These are phyloP conservation scores for Luzula sylvatica DNA, from an alignment of 176 grass and related monocot species.

Conservation along the genomic window DNA sequence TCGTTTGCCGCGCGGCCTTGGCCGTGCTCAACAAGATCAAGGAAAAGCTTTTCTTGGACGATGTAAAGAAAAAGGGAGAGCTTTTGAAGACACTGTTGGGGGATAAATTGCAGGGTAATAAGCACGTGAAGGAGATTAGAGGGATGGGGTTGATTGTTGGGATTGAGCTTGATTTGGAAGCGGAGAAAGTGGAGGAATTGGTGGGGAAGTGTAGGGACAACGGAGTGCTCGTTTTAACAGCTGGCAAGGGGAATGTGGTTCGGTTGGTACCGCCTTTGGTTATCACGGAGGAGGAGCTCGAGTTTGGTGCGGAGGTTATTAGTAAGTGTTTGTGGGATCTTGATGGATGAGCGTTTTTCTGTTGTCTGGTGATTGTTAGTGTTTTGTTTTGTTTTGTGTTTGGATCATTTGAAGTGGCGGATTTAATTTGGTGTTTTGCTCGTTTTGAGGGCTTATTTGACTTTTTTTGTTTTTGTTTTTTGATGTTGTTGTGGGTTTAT, in stretches of 20 bases:
- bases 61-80: slow-evolving; percentile 50
- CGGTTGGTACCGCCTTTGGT: slow-evolving; percentile 63
- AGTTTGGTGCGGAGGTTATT: slow-evolving; percentile 44
- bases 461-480: too few relatives aligned
- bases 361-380: too few relatives aligned
- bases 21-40: slow-evolving; percentile 59
- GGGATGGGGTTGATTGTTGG: slow-evolving; percentile 60
- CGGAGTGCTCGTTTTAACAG: slow-evolving; percentile 61
- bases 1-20: slow-evolving; percentile 55
- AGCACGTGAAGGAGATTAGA: slow-evolving; percentile 53
- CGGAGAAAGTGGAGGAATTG: slow-evolving; percentile 27
- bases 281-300: slow-evolving; percentile 70
- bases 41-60: slow-evolving; percentile 43
- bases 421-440: too few relatives aligned
- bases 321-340: slow-evolving; percentile 32
- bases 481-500: too few relatives aligned
- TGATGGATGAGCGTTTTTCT: too few relatives aligned
- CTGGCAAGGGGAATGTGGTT: slow-evolving; percentile 82
- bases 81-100: slow-evolving; percentile 58
- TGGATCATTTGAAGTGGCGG: too few relatives aligned
- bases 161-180: slow-evolving; percentile 58
- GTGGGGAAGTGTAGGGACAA: slow-evolving; percentile 53
- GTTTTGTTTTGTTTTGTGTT: too few relatives aligned
- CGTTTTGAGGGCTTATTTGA: too few relatives aligned
- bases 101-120: slow-evolving; percentile 43